These are phyloP conservation scores for Yamadazyma sp. DNA, from an alignment of 1,139 yeast genomes.

Conservation along the genomic window DNA sequence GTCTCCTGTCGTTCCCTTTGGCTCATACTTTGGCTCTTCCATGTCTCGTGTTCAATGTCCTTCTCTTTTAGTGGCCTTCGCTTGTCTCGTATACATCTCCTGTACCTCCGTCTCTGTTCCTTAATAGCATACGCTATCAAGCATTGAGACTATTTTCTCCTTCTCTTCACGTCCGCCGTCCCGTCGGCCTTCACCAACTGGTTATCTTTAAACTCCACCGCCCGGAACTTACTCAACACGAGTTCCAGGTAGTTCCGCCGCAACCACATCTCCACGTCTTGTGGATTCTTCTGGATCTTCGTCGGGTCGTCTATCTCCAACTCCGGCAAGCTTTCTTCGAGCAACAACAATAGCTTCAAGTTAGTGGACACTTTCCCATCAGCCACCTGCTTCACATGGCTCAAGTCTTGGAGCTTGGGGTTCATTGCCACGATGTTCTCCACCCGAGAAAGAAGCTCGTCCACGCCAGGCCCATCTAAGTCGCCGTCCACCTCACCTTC, in stretches of 20 bases:
- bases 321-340: conserved; percentile 38
- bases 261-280: conserved; percentile 39
- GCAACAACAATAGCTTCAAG: conserved; percentile 12
- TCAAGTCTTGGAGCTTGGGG: conserved; percentile 21
- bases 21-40: too few species aligned
- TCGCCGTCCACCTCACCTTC: conserved; percentile 15
- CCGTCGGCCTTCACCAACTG: conserved; percentile 15
- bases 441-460: conserved; percentile 20
- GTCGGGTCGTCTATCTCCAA: conserved; percentile 39
- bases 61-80: too few species aligned
- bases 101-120: too few species aligned
- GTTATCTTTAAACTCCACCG: conserved; percentile 24
- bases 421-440: conserved; percentile 23
- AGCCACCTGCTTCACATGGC: conserved; percentile 5
- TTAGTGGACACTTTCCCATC: conserved; percentile 1
- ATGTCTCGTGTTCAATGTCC: too few species aligned
- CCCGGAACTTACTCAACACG: conserved; percentile 35
- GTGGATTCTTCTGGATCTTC: conserved; percentile 39
- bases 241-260: conserved; percentile 37
- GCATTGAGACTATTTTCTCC: conserved; percentile 9
- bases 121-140: conserved; percentile 16
- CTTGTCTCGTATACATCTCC: too few species aligned
- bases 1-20: too few species aligned
- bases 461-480: too few species aligned
- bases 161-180: conserved; percentile 4